A percentile compares a stretch with the other conserved stretches of the same genome.
phyloP scores from a whole-genome alignment of 1,139 yeast species.

The Groenewaldozyma sp. region DNA sequence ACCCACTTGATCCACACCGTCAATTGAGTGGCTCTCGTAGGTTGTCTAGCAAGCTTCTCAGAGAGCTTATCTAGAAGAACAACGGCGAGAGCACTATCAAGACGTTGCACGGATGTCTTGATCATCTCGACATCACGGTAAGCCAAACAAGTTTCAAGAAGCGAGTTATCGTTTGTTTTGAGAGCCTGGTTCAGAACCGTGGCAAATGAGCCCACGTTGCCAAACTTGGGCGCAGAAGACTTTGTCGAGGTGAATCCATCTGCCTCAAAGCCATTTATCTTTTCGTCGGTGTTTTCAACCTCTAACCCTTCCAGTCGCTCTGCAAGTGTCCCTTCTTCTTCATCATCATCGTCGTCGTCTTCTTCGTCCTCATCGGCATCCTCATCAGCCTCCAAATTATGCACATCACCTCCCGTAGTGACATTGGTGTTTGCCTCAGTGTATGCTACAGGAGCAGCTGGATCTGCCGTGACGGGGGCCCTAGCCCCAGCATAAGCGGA shows the following conservation, averaged over 20 bases:
- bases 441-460: slow-evolving; percentile 57
- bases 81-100: slow-evolving; percentile 68
- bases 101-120: slow-evolving; percentile 57
- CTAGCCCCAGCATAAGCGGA: slow-evolving; percentile 9
- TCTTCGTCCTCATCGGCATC: slow-evolving; percentile 27
- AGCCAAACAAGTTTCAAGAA: slow-evolving; percentile 60
- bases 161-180: slow-evolving; percentile 32
- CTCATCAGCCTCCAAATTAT: slow-evolving; percentile 33
- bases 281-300: slow-evolving; percentile 17
- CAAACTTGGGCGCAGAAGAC: slow-evolving; percentile 10
- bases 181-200: slow-evolving; percentile 35
- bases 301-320: slow-evolving; percentile 35
- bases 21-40: slow-evolving; percentile 62
- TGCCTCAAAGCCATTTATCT: slow-evolving; percentile 5
- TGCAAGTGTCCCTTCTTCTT: slow-evolving; percentile 29
- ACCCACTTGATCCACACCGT: slow-evolving; percentile 93
- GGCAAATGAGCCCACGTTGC: slow-evolving; percentile 26
- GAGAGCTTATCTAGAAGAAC: slow-evolving; percentile 71
- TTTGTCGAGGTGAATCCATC: slow-evolving; percentile 2
- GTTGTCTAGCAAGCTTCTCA: slow-evolving; percentile 66
- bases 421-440: slow-evolving; percentile 57
- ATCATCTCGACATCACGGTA: slow-evolving; percentile 65
- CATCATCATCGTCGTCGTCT: slow-evolving; percentile 15
- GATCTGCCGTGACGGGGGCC: slow-evolving; percentile 47
- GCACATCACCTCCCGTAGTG: slow-evolving; percentile 38